phyloP scores from a whole-genome alignment of 768 basidiomycete species.

The Daedalea quercina region DNA sequence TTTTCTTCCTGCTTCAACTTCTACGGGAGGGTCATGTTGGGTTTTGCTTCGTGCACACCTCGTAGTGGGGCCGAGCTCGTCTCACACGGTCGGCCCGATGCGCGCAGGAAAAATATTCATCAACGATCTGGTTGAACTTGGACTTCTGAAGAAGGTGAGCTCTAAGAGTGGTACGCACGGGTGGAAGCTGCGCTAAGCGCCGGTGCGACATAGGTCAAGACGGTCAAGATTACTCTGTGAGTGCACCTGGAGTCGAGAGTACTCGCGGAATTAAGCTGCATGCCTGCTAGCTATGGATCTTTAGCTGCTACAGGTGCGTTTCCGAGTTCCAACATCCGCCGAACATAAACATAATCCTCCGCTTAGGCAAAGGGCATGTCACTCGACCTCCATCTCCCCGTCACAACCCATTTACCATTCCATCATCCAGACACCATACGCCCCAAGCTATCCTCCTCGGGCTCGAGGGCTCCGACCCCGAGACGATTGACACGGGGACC shows the following conservation, averaged over 20 bases:
- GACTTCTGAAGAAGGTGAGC: slow-evolving; percentile 59
- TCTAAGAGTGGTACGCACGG: no score
- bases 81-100: slow-evolving; percentile 81
- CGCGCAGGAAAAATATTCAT: slow-evolving; percentile 88
- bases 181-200: no score
- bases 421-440: slow-evolving; percentile 62
- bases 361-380: slow-evolving; percentile 75
- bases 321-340: background rate
- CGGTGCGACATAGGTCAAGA: slow-evolving; percentile 46
- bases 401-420: background rate
- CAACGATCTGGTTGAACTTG: slow-evolving; percentile 60
- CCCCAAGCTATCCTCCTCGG: slow-evolving; percentile 83
- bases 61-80: slow-evolving; percentile 51
- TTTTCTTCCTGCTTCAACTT: background rate
- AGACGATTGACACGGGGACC: slow-evolving; percentile 86
- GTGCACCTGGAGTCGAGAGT: slow-evolving; percentile 16
- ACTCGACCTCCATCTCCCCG: slow-evolving; percentile 7
- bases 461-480: slow-evolving; percentile 85
- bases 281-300: slow-evolving; percentile 66
- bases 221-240: slow-evolving; percentile 80
- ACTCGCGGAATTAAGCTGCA: background rate
- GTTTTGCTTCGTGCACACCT: background rate
- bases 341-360: slow-evolving; percentile 1
- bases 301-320: slow-evolving; percentile 81
- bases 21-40: slow-evolving; percentile 1